phyloP scores from a whole-genome alignment of 1,284 basidiomycete genomes.

The Sporisorium scitamineum region DNA sequence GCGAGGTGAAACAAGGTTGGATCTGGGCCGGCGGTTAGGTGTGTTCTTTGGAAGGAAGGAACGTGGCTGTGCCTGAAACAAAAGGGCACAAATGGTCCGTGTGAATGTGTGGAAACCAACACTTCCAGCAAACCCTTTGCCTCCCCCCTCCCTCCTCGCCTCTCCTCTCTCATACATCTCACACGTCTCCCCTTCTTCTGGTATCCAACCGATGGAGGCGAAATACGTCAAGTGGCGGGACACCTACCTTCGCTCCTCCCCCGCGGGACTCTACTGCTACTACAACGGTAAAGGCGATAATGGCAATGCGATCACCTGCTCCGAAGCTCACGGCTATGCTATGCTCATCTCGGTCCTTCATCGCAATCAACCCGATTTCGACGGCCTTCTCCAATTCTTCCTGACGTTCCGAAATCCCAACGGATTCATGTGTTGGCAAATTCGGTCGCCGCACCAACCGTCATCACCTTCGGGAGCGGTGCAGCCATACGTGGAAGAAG shows the following conservation, averaged over 20 bases:
- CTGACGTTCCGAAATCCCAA: constrained; percentile 50
- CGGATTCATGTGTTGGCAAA: constrained; percentile 65
- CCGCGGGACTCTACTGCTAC: constrained; percentile 56
- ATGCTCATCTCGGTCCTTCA: constrained; percentile 64
- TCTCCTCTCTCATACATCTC: neutral
- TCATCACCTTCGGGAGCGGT: constrained; percentile 12
- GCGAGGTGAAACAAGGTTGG: neutral
- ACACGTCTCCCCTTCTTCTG: neutral
- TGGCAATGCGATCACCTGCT: constrained; percentile 65
- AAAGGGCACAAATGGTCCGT: neutral
- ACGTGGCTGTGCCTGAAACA: constrained; percentile 22
- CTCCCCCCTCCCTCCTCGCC: neutral
- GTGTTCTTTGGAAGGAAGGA: neutral
- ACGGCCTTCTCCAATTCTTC: constrained; percentile 58
- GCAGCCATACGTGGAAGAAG: constrained; percentile 51
- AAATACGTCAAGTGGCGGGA: constrained; percentile 48
- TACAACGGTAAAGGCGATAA: constrained; percentile 60
- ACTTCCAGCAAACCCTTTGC: neutral
- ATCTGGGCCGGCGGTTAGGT: neutral
- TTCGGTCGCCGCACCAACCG: constrained; percentile 34
- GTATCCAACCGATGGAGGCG: constrained; percentile 42
- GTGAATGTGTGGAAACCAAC: constrained; percentile 14
- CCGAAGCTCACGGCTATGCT: constrained; percentile 64
- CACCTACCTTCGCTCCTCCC: constrained; percentile 35
- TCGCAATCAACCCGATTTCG: constrained; percentile 56